Percentiles rank a stretch among this genome's conserved stretches.
Evolutionary conservation across 2,329 filamentous ascomycete species (phyloP).

Genomic region (Eutypa lata): DNA sequence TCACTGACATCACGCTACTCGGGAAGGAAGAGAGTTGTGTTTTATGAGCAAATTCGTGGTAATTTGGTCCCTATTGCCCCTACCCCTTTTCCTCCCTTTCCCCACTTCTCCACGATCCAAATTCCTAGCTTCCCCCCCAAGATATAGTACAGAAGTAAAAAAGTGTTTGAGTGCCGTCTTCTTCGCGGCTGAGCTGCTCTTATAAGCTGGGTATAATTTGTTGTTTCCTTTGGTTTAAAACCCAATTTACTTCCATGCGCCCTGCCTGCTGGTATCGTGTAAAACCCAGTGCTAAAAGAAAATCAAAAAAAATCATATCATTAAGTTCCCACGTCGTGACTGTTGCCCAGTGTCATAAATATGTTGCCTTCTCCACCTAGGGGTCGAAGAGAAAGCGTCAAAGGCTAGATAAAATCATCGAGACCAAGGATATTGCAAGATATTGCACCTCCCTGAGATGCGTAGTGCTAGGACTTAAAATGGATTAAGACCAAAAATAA

Average conservation of each 20-base stretch:
- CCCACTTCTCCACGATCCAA: too few relatives aligned
- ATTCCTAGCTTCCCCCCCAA: background rate
- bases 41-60: too few relatives aligned
- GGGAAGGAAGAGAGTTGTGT: too few relatives aligned
- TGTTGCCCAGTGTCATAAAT: constrained; percentile 18
- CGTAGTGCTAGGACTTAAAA: background rate
- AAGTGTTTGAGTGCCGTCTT: too few relatives aligned
- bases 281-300: too few relatives aligned
- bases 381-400: constrained; percentile 10
- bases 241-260: background rate
- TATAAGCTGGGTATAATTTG: constrained; percentile 11
- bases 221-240: background rate
- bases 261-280: background rate
- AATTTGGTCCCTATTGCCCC: too few relatives aligned
- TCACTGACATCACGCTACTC: too few relatives aligned
- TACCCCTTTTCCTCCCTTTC: too few relatives aligned
- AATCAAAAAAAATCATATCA: too few relatives aligned
- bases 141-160: background rate
- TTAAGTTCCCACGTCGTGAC: constrained; percentile 9
- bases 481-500: too few relatives aligned
- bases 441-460: background rate
- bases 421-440: too few relatives aligned
- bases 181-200: too few relatives aligned
- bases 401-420: background rate
- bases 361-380: constrained; percentile 14